phyloP scores from a whole-genome alignment of 306 rosid species.

The Acacia crassicarpa region DNA sequence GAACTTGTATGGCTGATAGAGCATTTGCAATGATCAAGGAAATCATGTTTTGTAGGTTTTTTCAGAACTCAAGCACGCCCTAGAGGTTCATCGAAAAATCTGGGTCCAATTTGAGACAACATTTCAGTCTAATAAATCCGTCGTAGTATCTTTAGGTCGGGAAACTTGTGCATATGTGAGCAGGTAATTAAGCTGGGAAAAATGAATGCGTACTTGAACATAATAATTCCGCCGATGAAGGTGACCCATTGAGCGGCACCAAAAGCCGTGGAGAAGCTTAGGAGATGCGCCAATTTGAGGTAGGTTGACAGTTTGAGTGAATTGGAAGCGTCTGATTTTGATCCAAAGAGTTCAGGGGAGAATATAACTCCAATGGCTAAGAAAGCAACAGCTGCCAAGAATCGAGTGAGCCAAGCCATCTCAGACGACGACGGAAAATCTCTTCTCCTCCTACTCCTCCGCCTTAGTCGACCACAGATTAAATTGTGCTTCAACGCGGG shows the following conservation, averaged over 20 bases:
- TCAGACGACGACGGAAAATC: neutral
- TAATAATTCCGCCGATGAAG: conserved; percentile 95
- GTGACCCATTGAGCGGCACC: conserved; percentile 96
- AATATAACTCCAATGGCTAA: conserved; percentile 86
- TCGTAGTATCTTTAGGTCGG: neutral
- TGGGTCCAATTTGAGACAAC: neutral
- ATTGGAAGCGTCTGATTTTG: conserved; percentile 55
- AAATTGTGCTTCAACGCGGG: neutral
- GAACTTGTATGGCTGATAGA: neutral
- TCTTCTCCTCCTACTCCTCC: neutral
- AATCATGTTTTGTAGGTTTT: neutral
- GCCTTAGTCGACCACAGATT: neutral
- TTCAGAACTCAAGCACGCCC: neutral
- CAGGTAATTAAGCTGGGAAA: neutral
- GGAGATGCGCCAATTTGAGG: conserved; percentile 87
- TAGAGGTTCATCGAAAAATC: neutral
- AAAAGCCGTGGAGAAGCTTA: conserved; percentile 87
- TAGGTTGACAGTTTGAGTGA: conserved; percentile 53
- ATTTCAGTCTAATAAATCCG: neutral
- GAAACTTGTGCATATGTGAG: neutral
- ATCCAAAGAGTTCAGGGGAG: conserved; percentile 85
- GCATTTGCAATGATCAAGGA: neutral
- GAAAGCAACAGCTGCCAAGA: conserved; percentile 73
- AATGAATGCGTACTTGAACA: conserved; percentile 71
- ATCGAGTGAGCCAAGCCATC: conserved; percentile 86